These are phyloP conservation scores for Arachnopeziza araneosa DNA, from an alignment of 2,329 filamentous ascomycete species.

Conservation along the genomic window DNA sequence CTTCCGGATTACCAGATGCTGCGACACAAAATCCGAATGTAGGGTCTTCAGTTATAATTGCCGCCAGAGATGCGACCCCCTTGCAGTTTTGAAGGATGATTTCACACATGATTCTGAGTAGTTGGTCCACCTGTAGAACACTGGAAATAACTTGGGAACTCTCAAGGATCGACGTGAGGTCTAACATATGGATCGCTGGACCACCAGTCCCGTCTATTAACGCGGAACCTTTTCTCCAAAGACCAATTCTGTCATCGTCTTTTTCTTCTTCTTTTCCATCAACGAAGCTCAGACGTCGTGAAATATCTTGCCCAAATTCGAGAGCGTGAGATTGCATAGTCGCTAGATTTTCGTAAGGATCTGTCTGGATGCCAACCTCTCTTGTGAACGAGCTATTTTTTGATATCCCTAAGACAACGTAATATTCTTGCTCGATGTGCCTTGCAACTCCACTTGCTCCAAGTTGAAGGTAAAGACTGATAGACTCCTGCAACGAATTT, in stretches of 20 bases:
- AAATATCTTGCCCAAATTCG: slow-evolving; percentile 33
- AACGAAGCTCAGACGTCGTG: slow-evolving; percentile 31
- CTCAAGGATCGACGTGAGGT: slow-evolving; percentile 70
- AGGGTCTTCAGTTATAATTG: slow-evolving; percentile 65
- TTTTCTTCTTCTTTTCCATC: slow-evolving; percentile 32
- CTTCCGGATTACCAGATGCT: slow-evolving; percentile 67
- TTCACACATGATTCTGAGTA: slow-evolving; percentile 74
- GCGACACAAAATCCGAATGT: slow-evolving; percentile 58
- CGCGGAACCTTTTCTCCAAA: slow-evolving; percentile 54
- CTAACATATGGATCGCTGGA: slow-evolving; percentile 69
- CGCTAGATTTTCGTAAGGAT: slow-evolving; percentile 52
- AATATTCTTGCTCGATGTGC: slow-evolving; percentile 61
- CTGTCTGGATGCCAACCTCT: slow-evolving; percentile 66
- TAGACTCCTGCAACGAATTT: slow-evolving; percentile 60
- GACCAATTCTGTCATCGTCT: slow-evolving; percentile 51
- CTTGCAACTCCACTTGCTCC: slow-evolving; percentile 66
- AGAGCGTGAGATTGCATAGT: slow-evolving; percentile 45
- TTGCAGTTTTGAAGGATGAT: slow-evolving; percentile 74
- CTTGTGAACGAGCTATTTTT: slow-evolving; percentile 51
- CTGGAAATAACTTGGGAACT: slow-evolving; percentile 75
- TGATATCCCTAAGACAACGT: slow-evolving; percentile 57
- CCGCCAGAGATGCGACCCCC: slow-evolving; percentile 61
- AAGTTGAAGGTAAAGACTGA: slow-evolving; percentile 62
- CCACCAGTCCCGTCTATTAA: slow-evolving; percentile 48
- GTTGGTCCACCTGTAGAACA: slow-evolving; percentile 65